Base-by-base conservation (phyloP, 768 basidiomycete species). In the Dioszegia aurantiaca region DNA sequence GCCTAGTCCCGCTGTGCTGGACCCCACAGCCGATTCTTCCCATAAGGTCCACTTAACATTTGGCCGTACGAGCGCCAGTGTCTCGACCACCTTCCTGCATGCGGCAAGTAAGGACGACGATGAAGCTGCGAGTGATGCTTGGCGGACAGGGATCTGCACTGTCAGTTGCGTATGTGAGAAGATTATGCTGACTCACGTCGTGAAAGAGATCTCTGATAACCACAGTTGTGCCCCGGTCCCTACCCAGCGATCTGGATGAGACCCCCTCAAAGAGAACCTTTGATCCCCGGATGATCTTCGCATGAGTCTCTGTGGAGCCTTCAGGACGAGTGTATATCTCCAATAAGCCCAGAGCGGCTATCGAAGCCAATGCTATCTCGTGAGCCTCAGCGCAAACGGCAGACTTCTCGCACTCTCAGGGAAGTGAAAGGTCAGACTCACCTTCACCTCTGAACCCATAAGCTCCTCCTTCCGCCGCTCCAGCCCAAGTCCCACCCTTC, bases 371-470 rank as follows among this genome's bases (percentile, higher is more conserved):
- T 2, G 92, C 93, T 93, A 19, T 39, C 36, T 10, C 1, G 6
- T 58, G 47, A 58, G 57, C 27, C 27, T n/a, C 8, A 5, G 2
- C n/a, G n/a, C n/a, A n/a, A n/a, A n/a, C n/a, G n/a, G n/a, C n/a
- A n/a, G n/a, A n/a, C n/a, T n/a, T n/a, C n/a, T n/a, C n/a, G n/a
- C n/a, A n/a, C n/a, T n/a, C n/a, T n/a, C n/a, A n/a, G n/a, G n/a
- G n/a, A n/a, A n/a, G n/a, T n/a, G n/a, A n/a, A n/a, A n/a, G n/a
- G n/a, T n/a, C n/a, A 6, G 26, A 33, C 62, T 56, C 41, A 89
- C 92, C 91, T 87, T 97, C 93, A 36, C 93, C 92, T 65, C 93
- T 84, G 78, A 90, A 94, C 0, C 93, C 92, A 78, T 91, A 93
- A 42, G 39, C 42, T 51, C 58, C 14, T 55, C 9, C 39, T 51